Base-by-base conservation (phyloP, 371 early-diverging fungal genomes). In the Mucor velutinosus region DNA sequence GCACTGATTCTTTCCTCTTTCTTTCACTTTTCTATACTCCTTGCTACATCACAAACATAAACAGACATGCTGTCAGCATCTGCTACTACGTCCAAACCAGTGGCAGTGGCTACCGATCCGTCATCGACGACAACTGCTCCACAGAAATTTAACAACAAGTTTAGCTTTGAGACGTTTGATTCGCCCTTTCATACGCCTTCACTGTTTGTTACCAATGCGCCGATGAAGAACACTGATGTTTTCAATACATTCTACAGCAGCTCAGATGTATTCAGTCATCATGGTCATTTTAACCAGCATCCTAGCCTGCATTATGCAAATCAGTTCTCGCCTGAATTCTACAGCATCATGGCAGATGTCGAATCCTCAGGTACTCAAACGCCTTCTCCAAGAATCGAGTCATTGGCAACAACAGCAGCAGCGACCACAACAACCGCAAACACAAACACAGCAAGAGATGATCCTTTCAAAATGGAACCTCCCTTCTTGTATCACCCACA, bases 301-400 rank as follows among this genome's bases (percentile, higher is more conserved):
- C 32, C 5, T 0, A 23, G 35, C 0, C 58, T 2, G 17, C 57
- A 67, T 11, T 39, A 57, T 7, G 37, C 65, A 15, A 51, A 23
- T 25, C 51, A 51, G 25, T 58, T 58, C 17, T 27, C 62, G 17
- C 62, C 67, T 4, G 67, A 71, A 32, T 51, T 66, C 27, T 62
- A 51, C 21, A 56, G 58, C 41, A 60, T 60, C 19, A 66, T 76
- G 53, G 47, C 70, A 12, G 76, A 73, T 55, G 51, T 63, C 14
- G 75, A 72, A 17, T 75, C 75, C 7, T 68, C 69, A 17, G 73
- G 66, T 10, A 73, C 56, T 12, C 37, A 58, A 21, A 45, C 74
- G 15, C 68, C 64, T 29, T 73, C 76, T 17, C 71, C 71, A 7
- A 65, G 65, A 45, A 59, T 66, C 35, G 74, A 75, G 3, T 51